Conservation (phyloP, 805 yeast genomes). For the Metschnikowia similis region DNA sequence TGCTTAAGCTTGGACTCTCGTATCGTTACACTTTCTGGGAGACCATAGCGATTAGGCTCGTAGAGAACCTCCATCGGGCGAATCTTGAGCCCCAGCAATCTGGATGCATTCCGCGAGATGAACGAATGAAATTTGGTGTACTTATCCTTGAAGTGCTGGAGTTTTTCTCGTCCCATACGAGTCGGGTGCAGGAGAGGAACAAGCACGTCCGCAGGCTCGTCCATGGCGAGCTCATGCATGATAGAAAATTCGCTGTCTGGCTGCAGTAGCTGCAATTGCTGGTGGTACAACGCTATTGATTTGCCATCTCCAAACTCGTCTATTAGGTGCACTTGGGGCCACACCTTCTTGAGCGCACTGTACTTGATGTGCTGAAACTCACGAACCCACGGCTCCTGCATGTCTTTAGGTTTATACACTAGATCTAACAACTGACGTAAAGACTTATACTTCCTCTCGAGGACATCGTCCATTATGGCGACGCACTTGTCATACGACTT, state of each 20-base stretch:
- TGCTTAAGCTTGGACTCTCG: constrained; percentile 24
- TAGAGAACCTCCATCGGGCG: constrained; percentile 30
- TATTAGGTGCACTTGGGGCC: constrained; percentile 36
- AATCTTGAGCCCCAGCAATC: constrained; percentile 23
- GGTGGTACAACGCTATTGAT: constrained; percentile 15
- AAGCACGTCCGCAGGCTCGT: not conserved
- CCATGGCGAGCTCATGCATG: constrained; percentile 8
- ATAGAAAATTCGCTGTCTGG: constrained; percentile 10
- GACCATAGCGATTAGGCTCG: constrained; percentile 27
- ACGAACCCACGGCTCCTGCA: constrained; percentile 18
- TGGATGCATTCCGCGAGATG: constrained; percentile 15
- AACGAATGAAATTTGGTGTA: constrained; percentile 20
- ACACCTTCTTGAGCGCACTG: constrained; percentile 19
- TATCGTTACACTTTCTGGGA: constrained; percentile 26
- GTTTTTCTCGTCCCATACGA: not conserved
- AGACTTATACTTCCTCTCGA: constrained; percentile 22
- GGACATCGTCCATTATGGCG: constrained; percentile 22
- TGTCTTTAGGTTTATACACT: constrained; percentile 20
- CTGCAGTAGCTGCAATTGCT: constrained; percentile 8
- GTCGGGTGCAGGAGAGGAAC: not conserved
- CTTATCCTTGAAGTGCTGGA: constrained; percentile 9
- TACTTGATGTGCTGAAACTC: constrained; percentile 21
- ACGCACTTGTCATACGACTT: constrained; percentile 12
- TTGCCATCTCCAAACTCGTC: constrained; percentile 20
- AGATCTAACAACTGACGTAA: constrained; percentile 26